Conservation (phyloP, 352 stramenopile species). For the Globisporangium canariense region DNA sequence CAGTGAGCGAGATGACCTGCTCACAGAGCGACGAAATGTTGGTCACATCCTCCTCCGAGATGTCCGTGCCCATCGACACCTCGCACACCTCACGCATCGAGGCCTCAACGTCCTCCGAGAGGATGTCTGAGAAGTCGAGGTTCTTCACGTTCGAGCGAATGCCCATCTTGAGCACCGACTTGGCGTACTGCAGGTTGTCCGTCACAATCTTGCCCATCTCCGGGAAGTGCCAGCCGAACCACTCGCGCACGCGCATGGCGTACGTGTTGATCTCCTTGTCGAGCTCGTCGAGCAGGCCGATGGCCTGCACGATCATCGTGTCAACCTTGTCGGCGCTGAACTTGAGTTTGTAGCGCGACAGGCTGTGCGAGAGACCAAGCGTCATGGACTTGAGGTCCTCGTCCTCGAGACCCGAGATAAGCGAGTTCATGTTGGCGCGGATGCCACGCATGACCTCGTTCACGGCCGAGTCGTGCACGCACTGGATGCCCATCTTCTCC, state of each 20-base stretch:
- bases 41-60: slow-evolving; percentile 97
- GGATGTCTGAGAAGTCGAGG: slow-evolving; percentile 90
- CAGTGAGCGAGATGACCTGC: slow-evolving; percentile 88
- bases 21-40: slow-evolving; percentile 95
- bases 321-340: slow-evolving; percentile 99
- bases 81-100: slow-evolving; percentile 98
- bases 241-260: slow-evolving; percentile 99
- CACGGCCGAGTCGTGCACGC: slow-evolving; percentile 90
- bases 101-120: slow-evolving; percentile 90
- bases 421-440: slow-evolving; percentile 93
- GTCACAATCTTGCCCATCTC: slow-evolving; percentile 98
- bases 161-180: slow-evolving; percentile 96
- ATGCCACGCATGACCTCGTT: slow-evolving; percentile 97
- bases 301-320: slow-evolving; percentile 99
- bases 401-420: slow-evolving; percentile 91
- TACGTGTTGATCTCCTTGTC: slow-evolving; percentile 99
- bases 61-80: slow-evolving; percentile 99
- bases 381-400: slow-evolving; percentile 96
- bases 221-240: slow-evolving; percentile 97
- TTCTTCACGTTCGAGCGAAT: slow-evolving; percentile 91
- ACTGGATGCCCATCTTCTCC: slow-evolving; percentile 95
- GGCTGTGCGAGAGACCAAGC: slow-evolving; percentile 97
- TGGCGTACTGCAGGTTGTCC: slow-evolving; percentile 99
- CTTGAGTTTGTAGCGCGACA: slow-evolving; percentile 99
- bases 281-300: slow-evolving; percentile 98